Base-by-base conservation (phyloP, 2,329 filamentous ascomycete species). In the Dendryphion nanum region DNA sequence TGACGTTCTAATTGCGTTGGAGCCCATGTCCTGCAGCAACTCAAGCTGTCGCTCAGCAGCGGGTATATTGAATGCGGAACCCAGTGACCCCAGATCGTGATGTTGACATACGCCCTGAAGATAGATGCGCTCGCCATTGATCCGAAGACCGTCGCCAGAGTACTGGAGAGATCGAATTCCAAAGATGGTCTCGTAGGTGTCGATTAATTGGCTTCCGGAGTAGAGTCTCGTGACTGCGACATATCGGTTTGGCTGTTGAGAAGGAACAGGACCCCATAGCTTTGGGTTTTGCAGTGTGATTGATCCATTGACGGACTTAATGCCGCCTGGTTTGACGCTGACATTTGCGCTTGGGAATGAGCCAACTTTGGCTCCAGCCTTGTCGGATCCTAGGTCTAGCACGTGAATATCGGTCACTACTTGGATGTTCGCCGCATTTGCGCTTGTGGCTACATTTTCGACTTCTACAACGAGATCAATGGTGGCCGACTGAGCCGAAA, bases 81-180 rank as follows among this genome's bases (percentile, higher is more conserved):
- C 76, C 0, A 78, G 44, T 0, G 73, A 65, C 2, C 75, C 75
- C 1, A 73, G 64, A 43, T 77, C 74, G 45, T 76, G 73, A 48
- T 78, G 76, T 34, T 77, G 64, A 57, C 71, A 73, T 0, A 68
- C 65, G 7, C 76, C 75, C 29, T 73, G 68, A 8, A 78, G 54
- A 6, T 57, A 58, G 2, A 76, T 51, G 0, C 50, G 48, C 42
- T 74, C 49, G 2, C 69, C 71, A 48, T 78, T 79, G 45, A 78
- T 55, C 0, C 65, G 32, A 0, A 78, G 41, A 0, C 75, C 74
- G 30, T 70, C 51, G 0, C 59, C 42, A 36, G 66, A 55, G 42
- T 71, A 75, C 0, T 48, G 50, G 3, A 77, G 14, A 1, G 64
- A 50, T 3, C 75, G 72, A 35, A 78, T 70, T 19, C 75, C 75